phyloP scores from a whole-genome alignment of 1,284 basidiomycete genomes.

The Lignosus rhinocerotis region DNA sequence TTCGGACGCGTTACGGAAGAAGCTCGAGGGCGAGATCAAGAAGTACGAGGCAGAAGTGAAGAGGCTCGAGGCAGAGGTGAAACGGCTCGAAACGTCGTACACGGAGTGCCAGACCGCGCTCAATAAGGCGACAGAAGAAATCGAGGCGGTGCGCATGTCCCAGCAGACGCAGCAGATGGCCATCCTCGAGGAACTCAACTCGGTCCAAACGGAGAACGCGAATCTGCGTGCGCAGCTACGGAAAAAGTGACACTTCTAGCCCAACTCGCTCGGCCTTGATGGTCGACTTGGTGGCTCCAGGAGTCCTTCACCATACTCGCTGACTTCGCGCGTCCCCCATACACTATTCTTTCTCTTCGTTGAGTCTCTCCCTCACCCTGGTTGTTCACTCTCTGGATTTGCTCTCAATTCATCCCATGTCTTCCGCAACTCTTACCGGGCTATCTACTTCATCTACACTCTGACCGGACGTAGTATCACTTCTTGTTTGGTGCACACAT shows the following conservation, averaged over 20 bases:
- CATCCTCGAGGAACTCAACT: conserved; percentile 76
- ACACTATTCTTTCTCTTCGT: not conserved
- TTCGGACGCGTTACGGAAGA: conserved; percentile 47
- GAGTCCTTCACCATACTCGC: not conserved
- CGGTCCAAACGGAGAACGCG: conserved; percentile 75
- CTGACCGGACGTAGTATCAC: conserved; percentile 14
- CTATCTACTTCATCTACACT: conserved; percentile 3
- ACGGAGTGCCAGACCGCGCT: conserved; percentile 48
- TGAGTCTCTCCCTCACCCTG: not conserved
- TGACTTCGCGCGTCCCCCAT: not conserved
- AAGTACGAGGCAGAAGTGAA: conserved; percentile 47
- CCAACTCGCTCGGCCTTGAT: conserved; percentile 6
- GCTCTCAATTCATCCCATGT: not conserved
- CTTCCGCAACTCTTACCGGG: not conserved
- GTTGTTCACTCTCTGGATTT: not conserved
- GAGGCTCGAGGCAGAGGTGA: conserved; percentile 35
- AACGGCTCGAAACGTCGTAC: conserved; percentile 50
- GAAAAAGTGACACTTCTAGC: conserved; percentile 23
- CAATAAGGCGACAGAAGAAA: conserved; percentile 34
- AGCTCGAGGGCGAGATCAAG: conserved; percentile 51
- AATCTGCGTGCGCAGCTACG: conserved; percentile 68
- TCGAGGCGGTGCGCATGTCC: conserved; percentile 54
- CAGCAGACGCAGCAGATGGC: conserved; percentile 73
- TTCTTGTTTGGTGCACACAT: conserved; percentile 21
- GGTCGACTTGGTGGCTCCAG: not conserved